These are phyloP conservation scores for Penicillium sp. DNA, from an alignment of 2,329 filamentous ascomycete genomes.

Conservation along the genomic window DNA sequence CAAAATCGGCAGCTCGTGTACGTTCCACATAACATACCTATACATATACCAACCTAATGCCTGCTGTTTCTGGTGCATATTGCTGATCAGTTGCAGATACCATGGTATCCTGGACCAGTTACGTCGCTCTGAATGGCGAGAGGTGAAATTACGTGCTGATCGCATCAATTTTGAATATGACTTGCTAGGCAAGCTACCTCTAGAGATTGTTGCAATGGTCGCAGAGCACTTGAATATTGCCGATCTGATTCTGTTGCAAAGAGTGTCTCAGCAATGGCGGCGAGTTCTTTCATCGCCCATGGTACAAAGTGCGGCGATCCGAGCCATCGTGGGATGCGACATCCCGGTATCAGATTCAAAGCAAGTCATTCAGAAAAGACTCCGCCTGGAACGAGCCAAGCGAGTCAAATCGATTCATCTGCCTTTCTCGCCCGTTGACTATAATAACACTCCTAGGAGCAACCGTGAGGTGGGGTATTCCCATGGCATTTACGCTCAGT, in stretches of 20 bases:
- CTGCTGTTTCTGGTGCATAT: not conserved
- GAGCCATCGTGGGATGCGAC: slow-evolving; percentile 13
- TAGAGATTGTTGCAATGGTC: slow-evolving; percentile 34
- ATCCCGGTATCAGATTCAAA: slow-evolving; percentile 2
- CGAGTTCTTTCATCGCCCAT: slow-evolving; percentile 28
- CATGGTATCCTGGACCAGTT: slow-evolving; percentile 31
- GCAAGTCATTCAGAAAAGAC: slow-evolving; percentile 23
- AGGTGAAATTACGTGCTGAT: slow-evolving; percentile 24
- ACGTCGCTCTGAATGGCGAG: slow-evolving; percentile 31
- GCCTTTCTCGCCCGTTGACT: not conserved
- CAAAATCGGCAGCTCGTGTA: slow-evolving; percentile 23
- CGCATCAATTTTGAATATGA: slow-evolving; percentile 31
- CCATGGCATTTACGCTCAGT: slow-evolving; percentile 10
- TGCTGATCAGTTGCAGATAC: slow-evolving; percentile 21
- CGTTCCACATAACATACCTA: not conserved
- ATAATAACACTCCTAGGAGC: not conserved
- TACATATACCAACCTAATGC: not conserved
- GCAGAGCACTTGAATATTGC: slow-evolving; percentile 25
- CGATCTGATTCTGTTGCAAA: slow-evolving; percentile 31
- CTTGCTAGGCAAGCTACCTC: slow-evolving; percentile 33
- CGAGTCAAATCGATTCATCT: slow-evolving; percentile 11
- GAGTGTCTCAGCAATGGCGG: slow-evolving; percentile 37
- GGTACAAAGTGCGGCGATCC: slow-evolving; percentile 20
- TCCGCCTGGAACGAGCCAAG: slow-evolving; percentile 26
- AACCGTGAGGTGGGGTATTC: slow-evolving; percentile 1